Percentiles rank a stretch among this genome's conserved stretches.
Conservation (phyloP, 208 protist genomes). For the Acanthamoeba culbertsoni region DNA sequence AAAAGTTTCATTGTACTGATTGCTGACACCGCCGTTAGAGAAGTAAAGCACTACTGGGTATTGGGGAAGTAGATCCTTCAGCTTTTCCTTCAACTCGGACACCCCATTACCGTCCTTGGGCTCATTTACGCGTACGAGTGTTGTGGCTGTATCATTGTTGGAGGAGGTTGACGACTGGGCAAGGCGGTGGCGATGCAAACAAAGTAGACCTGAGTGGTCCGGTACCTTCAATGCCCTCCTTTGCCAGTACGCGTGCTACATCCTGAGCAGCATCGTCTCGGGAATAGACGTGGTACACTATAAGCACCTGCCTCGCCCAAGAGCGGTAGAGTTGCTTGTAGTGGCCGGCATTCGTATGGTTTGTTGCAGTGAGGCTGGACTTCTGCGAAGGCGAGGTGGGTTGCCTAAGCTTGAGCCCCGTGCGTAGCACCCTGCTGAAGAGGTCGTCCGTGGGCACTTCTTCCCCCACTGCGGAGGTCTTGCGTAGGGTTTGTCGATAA, state of each 20-base stretch:
- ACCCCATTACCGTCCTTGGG: background rate
- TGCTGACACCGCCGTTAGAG: background rate
- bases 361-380: background rate
- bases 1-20: background rate
- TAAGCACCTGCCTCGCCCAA: background rate
- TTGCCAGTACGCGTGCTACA: background rate
- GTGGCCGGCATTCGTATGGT: no score
- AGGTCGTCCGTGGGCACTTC: background rate
- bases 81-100: background rate
- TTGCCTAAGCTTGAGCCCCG: background rate
- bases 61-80: background rate
- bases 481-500: background rate
- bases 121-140: background rate
- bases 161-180: background rate
- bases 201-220: no score
- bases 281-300: constrained; percentile 7
- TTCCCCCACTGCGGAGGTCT: background rate
- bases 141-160: background rate
- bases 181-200: background rate
- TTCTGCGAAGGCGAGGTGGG: background rate
- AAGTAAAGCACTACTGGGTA: background rate
- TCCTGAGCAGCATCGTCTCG: background rate
- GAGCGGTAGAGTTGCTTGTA: background rate
- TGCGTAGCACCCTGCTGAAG: background rate
- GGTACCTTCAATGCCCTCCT: background rate